Evolutionary conservation across 2,329 filamentous ascomycete species (phyloP), one percentile per base, ranked within the genome.

Genomic region (Eurotiales sp.): DNA sequence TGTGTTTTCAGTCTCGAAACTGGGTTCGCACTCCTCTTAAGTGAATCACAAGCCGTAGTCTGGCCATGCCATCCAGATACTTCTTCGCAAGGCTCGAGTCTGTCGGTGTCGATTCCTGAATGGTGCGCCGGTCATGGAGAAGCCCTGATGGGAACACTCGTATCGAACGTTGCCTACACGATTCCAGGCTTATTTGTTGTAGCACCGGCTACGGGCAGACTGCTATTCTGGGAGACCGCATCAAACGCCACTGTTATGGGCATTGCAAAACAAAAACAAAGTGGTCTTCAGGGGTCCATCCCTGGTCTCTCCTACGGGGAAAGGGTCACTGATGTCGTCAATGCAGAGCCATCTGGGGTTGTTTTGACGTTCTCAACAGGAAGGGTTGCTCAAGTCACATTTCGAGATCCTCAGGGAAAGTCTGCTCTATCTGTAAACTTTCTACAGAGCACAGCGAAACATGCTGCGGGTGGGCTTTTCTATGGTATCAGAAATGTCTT

Each of bases 171-270:
- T 4, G 41, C 87, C 4, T 83, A 82, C n/a, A 82, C 83, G 44
- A 88, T 95, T 59, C 87, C 91, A 29, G 93, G 93, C 2, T 78
- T 99, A 32, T 83, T 99, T 23, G 81, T 96, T 32, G 79, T 97
- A 32, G 88, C 92, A 73, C 88, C 92, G 11, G 82, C 82, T 15
- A 90, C 80, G 44, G 93, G 93, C 47, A 91, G 86, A 68, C 83
- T 97, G 47, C 85, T 89, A 40, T 97, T 93, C 69, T 97, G 93
- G 90, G 93, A 97, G 67, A 95, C 90, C 34, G 88, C 97, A 56
- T 90, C 92, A 51, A 90, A 85, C 67, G 90, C 90, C 8, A 88
- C 90, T 34, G 90, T 89, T 1, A 79, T 95, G 50, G 88, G 88
- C 56, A 82, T 95, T 36, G 88, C 92, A 62, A 86, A 87, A 58